Conservation (phyloP, 2,329 filamentous ascomycete species). For the Aureobasidium sp. region DNA sequence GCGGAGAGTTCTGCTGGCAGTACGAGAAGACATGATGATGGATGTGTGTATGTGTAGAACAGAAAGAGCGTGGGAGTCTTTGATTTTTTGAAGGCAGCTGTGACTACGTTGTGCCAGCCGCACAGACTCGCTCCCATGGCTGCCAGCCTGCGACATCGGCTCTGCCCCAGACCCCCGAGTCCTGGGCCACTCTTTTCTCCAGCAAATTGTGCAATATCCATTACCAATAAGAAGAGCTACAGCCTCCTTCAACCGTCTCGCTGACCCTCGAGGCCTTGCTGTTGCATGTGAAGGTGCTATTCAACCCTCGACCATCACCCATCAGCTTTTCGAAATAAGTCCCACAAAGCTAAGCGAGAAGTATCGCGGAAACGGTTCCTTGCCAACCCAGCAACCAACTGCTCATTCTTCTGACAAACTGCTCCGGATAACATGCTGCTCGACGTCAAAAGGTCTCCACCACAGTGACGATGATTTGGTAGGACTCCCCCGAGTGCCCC, state of each 20-base stretch:
- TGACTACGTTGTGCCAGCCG: constrained; percentile 2
- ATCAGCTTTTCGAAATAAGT: neutral
- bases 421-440: neutral
- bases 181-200: neutral
- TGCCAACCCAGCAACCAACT: neutral
- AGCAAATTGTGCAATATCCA: constrained; percentile 10
- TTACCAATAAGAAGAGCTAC: neutral
- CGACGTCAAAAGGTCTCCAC: neutral
- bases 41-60: constrained; percentile 8
- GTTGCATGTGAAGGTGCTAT: neutral
- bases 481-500: neutral
- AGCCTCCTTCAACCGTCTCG: neutral
- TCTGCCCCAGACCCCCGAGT: neutral
- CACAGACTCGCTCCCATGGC: neutral
- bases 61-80: neutral
- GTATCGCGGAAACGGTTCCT: neutral
- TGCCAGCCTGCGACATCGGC: neutral
- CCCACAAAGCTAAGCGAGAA: constrained; percentile 11
- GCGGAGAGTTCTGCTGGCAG: constrained; percentile 56
- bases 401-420: constrained; percentile 1
- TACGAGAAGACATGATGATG: constrained; percentile 64
- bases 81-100: constrained; percentile 8
- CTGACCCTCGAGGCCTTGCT: neutral
- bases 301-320: neutral
- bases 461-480: neutral